Conservation (phyloP, 1,284 basidiomycete species). For the Melampsora americana region DNA sequence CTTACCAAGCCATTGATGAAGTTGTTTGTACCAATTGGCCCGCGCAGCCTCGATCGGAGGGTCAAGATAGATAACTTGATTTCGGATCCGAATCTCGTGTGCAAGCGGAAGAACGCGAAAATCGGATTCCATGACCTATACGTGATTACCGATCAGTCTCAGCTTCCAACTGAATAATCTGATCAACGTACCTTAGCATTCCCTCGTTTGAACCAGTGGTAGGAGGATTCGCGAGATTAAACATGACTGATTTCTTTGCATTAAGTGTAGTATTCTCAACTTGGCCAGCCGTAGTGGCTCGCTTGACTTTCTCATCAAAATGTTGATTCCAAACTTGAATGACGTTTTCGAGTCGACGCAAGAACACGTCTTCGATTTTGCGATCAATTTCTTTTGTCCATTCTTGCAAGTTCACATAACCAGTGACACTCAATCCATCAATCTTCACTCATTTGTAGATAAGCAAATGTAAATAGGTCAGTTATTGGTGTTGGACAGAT, state of each 20-base stretch:
- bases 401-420: conserved; percentile 93
- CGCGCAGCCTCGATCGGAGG: conserved; percentile 94
- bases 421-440: conserved; percentile 89
- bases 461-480: conserved; percentile 6
- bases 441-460: conserved; percentile 60
- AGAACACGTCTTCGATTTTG: conserved; percentile 76
- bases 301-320: conserved; percentile 59
- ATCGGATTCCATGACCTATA: conserved; percentile 61
- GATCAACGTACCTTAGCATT: conserved; percentile 24
- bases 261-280: conserved; percentile 14
- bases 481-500: neutral
- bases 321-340: conserved; percentile 83
- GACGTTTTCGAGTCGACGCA: conserved; percentile 72
- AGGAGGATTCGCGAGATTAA: conserved; percentile 11
- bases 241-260: conserved; percentile 21
- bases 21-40: conserved; percentile 81
- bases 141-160: conserved; percentile 19
- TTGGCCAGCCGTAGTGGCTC: conserved; percentile 13
- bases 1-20: conserved; percentile 82
- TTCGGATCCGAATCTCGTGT: conserved; percentile 94
- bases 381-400: conserved; percentile 88
- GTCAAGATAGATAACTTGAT: conserved; percentile 97
- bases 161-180: conserved; percentile 2
- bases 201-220: conserved; percentile 57
- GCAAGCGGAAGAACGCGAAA: conserved; percentile 76